Percentiles rank a stretch among this genome's conserved stretches.
Evolutionary conservation across 805 yeast species (phyloP).

Genomic region (Maudiozyma serrabonitensis): DNA sequence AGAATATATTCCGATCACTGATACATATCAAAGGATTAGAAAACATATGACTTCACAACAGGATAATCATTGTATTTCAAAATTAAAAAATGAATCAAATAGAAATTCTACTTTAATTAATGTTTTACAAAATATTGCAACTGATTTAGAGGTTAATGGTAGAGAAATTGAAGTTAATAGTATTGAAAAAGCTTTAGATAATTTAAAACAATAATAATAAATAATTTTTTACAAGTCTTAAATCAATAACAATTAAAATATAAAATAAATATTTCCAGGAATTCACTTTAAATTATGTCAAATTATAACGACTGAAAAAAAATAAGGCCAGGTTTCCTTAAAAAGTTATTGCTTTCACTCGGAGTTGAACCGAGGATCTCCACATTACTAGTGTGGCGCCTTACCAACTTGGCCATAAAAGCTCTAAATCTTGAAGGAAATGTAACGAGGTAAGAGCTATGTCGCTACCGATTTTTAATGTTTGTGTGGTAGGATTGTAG

Average conservation of each 20-base stretch:
- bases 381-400: constrained; percentile 87
- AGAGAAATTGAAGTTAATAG: constrained; percentile 1
- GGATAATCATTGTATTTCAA: background rate
- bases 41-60: constrained; percentile 44
- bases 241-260: no score
- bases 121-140: constrained; percentile 3
- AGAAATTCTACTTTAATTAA: constrained; percentile 1
- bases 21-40: constrained; percentile 79
- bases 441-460: no score
- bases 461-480: no score
- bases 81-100: background rate
- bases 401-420: constrained; percentile 65
- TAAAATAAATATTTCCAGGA: no score
- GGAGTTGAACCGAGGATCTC: constrained; percentile 76
- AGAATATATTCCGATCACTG: constrained; percentile 71
- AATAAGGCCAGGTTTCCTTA: background rate
- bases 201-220: background rate
- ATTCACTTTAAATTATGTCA: no score
- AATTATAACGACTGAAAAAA: background rate
- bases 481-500: background rate
- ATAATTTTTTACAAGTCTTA: background rate
- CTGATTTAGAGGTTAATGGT: constrained; percentile 1
- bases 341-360: constrained; percentile 50
- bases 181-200: constrained; percentile 1
- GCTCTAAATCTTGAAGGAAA: constrained; percentile 16